Conservation (phyloP, 2,329 filamentous ascomycete genomes). For the Hypoxylon sp. region DNA sequence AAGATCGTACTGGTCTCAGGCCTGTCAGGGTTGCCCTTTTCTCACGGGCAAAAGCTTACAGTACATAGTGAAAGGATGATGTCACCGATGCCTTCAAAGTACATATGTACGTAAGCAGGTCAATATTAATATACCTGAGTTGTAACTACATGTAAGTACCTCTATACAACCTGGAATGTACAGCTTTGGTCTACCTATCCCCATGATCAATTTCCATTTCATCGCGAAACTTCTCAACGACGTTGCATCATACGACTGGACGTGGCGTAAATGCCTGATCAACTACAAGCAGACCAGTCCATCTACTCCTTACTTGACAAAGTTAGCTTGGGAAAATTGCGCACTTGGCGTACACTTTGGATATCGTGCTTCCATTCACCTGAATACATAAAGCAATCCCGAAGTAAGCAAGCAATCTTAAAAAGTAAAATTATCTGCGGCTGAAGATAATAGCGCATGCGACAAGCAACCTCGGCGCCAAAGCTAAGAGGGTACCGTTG, state of each 20-base stretch:
- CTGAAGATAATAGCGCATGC: constrained; percentile 24
- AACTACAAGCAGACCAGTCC: constrained; percentile 3
- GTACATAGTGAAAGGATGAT: constrained; percentile 28
- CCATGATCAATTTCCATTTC: constrained; percentile 14
- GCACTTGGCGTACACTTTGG: constrained; percentile 1
- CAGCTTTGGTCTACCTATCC: neutral
- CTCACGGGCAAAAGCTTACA: constrained; percentile 17
- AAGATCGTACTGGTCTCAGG: neutral
- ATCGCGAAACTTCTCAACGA: constrained; percentile 23
- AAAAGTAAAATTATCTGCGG: neutral
- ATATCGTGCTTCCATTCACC: neutral
- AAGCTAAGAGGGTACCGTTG: constrained; percentile 7
- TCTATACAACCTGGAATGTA: neutral
- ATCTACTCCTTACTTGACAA: neutral
- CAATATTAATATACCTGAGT: constrained; percentile 4
- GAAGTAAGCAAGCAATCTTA: neutral
- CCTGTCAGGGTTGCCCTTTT: constrained; percentile 6
- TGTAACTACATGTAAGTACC: neutral
- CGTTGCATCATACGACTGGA: constrained; percentile 36
- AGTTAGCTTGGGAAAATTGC: neutral
- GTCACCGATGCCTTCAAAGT: constrained; percentile 15
- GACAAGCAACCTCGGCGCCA: constrained; percentile 6
- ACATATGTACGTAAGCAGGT: constrained; percentile 16
- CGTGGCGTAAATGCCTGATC: constrained; percentile 9
- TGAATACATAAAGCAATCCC: neutral